Evolutionary conservation across 768 basidiomycete species (phyloP).

Genomic region (Mycena rebaudengoi): DNA sequence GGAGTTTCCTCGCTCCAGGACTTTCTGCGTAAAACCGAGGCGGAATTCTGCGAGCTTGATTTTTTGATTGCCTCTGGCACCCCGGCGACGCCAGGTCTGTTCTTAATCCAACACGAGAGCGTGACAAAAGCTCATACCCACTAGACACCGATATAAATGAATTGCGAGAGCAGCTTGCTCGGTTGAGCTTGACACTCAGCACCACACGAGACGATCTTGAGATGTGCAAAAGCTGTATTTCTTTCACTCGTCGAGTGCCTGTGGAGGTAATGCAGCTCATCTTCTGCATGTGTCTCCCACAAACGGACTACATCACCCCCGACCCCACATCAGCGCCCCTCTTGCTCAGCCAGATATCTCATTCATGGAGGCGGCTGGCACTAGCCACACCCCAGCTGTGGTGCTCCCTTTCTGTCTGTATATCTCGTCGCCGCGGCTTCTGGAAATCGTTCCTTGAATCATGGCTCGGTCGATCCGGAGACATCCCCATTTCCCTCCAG

Average conservation of each 20-base stretch:
- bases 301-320: slow-evolving; percentile 25
- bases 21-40: not conserved
- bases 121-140: not conserved
- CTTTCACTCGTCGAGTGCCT: slow-evolving; percentile 24
- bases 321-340: slow-evolving; percentile 27
- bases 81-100: too few relatives aligned
- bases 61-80: slow-evolving; percentile 20
- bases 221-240: not conserved
- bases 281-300: slow-evolving; percentile 29
- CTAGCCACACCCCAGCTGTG: slow-evolving; percentile 32
- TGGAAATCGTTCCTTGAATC: slow-evolving; percentile 28
- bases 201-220: slow-evolving; percentile 15
- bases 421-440: slow-evolving; percentile 14
- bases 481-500: slow-evolving; percentile 25
- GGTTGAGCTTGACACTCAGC: slow-evolving; percentile 1
- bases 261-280: slow-evolving; percentile 34
- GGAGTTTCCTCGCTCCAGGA: slow-evolving; percentile 15
- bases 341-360: slow-evolving; percentile 33
- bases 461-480: slow-evolving; percentile 30
- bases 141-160: slow-evolving; percentile 12
- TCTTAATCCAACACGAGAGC: too few relatives aligned
- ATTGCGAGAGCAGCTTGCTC: not conserved
- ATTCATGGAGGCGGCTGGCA: slow-evolving; percentile 30
- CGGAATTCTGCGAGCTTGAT: slow-evolving; percentile 22
- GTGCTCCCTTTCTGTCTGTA: slow-evolving; percentile 28